Evolutionary conservation across 257 asterid genomes (phyloP).

Genomic region (Ocimum tenuiflorum): DNA sequence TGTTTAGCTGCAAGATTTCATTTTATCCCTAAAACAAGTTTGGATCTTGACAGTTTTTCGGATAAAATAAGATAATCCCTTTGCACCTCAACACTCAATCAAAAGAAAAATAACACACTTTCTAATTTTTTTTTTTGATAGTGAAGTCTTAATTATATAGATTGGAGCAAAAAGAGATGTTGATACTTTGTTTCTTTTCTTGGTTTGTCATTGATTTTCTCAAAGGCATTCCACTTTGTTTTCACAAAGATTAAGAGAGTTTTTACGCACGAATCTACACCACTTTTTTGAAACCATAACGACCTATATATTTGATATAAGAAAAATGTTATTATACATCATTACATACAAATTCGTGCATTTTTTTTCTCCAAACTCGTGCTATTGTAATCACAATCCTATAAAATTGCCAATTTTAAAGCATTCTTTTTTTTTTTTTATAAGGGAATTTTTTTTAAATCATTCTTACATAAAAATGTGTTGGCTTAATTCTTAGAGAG

Average conservation of each 20-base stretch:
- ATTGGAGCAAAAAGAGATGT: not conserved
- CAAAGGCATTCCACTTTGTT: conserved; percentile 30
- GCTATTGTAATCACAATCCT: too few species aligned
- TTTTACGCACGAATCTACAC: too few species aligned
- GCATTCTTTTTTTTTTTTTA: too few species aligned
- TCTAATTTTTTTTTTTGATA: not conserved
- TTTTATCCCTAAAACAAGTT: not conserved
- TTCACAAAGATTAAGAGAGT: too few species aligned
- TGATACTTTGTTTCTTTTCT: conserved; percentile 8
- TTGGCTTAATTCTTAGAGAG: not conserved
- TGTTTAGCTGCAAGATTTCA: not conserved
- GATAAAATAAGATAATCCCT: conserved; percentile 12
- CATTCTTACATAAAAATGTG: not conserved
- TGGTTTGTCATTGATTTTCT: conserved; percentile 21
- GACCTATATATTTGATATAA: too few species aligned
- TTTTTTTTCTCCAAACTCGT: too few species aligned
- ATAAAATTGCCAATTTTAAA: too few species aligned
- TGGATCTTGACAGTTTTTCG: conserved; percentile 2
- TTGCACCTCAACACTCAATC: not conserved
- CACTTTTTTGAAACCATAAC: too few species aligned
- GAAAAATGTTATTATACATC: too few species aligned
- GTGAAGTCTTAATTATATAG: not conserved
- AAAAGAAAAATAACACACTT: not conserved
- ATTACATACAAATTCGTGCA: too few species aligned
- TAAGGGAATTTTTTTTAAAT: too few species aligned